Base-by-base conservation (phyloP, 495 filamentous ascomycete genomes). In the Podospora bellae-mahoneyi region DNA sequence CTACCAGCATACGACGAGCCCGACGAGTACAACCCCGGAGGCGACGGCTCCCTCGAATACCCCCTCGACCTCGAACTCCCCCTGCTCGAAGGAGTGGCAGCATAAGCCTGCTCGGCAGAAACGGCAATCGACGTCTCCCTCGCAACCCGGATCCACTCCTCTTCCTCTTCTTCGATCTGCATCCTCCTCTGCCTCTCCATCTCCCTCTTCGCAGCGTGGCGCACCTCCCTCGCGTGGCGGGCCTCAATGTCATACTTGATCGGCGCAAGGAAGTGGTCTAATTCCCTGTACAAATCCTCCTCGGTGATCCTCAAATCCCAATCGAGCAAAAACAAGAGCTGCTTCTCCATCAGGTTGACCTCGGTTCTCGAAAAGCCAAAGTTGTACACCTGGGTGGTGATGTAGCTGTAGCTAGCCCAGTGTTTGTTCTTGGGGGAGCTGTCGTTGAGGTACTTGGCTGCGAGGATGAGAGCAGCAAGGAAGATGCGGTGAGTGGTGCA, bases 391-490 rank as follows among this genome's bases (percentile, higher is more conserved):
- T 89, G 89, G 20, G 69, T 73, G 55, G 67, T 68, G 71, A 89
- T 87, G 66, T 95, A 88, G 63, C 91, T 94, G 84, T 98, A 99
- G 67, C 86, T 88, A 30, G 95, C 93, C 95, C 95, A 99, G 84
- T 99, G 95, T 88, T 97, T 98, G 86, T 99, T 99, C 89, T 98
- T 98, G 63, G 96, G 95, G 28, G 93, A 96, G 61, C 94, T 97
- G 80, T 99, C 95, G 79, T 99, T 97, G 53, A 98, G 85, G 78
- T 97, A 99, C 84, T 99, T 99, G 65, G 95, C 97, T 2, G 93
- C 87, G 60, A 97, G 86, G 74, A 97, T 97, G 67, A 97, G 86
- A 4, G 92, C 87, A 26, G 96, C 92, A 64, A 99, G 84, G 76
- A 99, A 97, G 90, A 99, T 99, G 68, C 95, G 91, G 75, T 99